Base-by-base conservation (phyloP, 306 rosid genomes). In the Castanopsis chinensis region DNA sequence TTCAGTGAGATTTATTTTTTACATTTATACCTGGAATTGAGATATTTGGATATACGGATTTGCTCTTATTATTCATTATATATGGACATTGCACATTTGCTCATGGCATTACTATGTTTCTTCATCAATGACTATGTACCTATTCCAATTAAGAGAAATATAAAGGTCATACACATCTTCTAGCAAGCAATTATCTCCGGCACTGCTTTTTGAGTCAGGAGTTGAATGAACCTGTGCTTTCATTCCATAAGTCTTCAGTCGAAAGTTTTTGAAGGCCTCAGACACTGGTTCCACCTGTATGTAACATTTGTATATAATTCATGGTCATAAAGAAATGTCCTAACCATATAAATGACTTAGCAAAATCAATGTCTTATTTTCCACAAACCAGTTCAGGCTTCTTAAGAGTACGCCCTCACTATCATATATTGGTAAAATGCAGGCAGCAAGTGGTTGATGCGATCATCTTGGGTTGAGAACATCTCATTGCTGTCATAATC, bases 381-480 rank as follows among this genome's bases (percentile, higher is more conserved):
- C n/a, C 23, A 77, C 95, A 81, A 64, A 94, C 98, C 98, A 90
- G 81, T 71, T 88, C 96, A 37, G 96, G 94, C 85, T 85, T 90
- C 86, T 92, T 94, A 59, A 59, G 97, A 80, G 68, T 92, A 94
- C 53, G 92, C 97, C 88, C 98, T 85, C 73, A 94, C 98, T 83
- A 92, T 86, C 78, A 79, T 73, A 65, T 94, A 97, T 84, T 90
- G 88, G 73, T 84, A 85, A 43, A 78, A 94, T 37, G 91, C 82
- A 8, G 98, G 97, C 84, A 94, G 84, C 86, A 94, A 80, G 84
- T 92, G 98, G 81, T 96, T 94, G 55, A 94, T 80, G 73, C 90
- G 84, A 3, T 89, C 86, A 25, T 94, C 89, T 54, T 82, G 2
- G 71, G 88, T 89, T 21, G 79, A 37, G 76, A 94, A 87, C 71